Percentiles rank a stretch among this genome's conserved stretches.
phyloP scores from a whole-genome alignment of 1,139 yeast genomes.

The Wickerhamomyces sp. region DNA sequence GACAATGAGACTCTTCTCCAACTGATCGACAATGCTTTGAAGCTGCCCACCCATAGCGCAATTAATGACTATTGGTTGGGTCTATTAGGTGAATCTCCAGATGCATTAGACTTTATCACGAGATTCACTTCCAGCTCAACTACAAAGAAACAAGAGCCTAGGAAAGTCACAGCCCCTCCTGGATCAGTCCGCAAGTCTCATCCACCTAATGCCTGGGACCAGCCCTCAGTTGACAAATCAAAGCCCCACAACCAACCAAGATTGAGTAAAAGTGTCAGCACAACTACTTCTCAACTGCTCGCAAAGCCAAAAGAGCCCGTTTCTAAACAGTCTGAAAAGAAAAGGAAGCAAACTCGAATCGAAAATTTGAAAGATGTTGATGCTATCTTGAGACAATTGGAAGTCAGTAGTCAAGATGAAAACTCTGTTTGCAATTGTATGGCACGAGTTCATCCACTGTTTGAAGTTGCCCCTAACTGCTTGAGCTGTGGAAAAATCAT shows the following conservation, averaged over 20 bases:
- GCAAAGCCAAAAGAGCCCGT: slow-evolving; percentile 19
- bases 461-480: slow-evolving; percentile 90
- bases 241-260: slow-evolving; percentile 17
- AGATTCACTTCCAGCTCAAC: slow-evolving; percentile 14
- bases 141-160: slow-evolving; percentile 2
- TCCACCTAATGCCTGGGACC: slow-evolving; percentile 14
- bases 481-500: slow-evolving; percentile 91
- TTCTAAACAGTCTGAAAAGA: slow-evolving; percentile 32
- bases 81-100: slow-evolving; percentile 45
- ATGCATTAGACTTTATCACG: slow-evolving; percentile 25
- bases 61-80: slow-evolving; percentile 45
- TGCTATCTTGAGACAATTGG: slow-evolving; percentile 34
- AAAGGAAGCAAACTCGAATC: slow-evolving; percentile 43
- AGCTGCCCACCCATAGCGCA: slow-evolving; percentile 37
- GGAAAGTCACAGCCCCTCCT: neutral
- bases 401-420: slow-evolving; percentile 26
- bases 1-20: slow-evolving; percentile 37
- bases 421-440: slow-evolving; percentile 64
- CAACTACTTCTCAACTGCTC: slow-evolving; percentile 37
- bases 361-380: slow-evolving; percentile 54
- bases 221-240: slow-evolving; percentile 19
- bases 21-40: slow-evolving; percentile 44
- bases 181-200: neutral
- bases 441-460: slow-evolving; percentile 81
- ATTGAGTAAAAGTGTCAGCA: slow-evolving; percentile 7